These are phyloP conservation scores for Metschnikowia gelsemii DNA, from an alignment of 805 yeast genomes.

Conservation along the genomic window DNA sequence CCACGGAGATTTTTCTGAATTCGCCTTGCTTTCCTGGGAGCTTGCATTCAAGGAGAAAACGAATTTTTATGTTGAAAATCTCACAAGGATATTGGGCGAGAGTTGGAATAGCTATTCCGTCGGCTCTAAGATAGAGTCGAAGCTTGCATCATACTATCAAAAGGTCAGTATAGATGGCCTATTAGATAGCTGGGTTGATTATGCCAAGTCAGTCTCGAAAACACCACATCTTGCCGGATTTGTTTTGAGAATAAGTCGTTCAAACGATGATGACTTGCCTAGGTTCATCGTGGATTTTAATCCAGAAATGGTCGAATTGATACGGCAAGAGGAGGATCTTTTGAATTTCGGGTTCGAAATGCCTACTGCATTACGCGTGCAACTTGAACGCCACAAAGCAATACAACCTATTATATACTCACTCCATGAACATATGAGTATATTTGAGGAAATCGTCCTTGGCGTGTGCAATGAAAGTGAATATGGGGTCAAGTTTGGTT, in stretches of 20 bases:
- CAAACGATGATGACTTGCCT: not conserved
- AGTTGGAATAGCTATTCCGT: constrained; percentile 40
- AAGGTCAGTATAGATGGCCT: constrained; percentile 45
- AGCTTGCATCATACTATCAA: constrained; percentile 44
- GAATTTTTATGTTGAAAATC: constrained; percentile 24
- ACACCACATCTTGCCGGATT: not conserved
- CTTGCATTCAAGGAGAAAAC: constrained; percentile 20
- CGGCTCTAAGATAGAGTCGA: constrained; percentile 61
- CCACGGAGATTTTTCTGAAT: not conserved
- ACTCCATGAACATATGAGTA: constrained; percentile 50
- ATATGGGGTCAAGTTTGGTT: constrained; percentile 40
- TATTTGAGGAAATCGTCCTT: constrained; percentile 34
- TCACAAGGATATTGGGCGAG: constrained; percentile 30
- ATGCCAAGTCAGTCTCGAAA: constrained; percentile 9
- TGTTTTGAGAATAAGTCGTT: constrained; percentile 4
- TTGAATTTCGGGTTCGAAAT: constrained; percentile 49
- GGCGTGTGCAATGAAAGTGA: constrained; percentile 26
- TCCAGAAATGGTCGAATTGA: constrained; percentile 1
- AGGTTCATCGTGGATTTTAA: constrained; percentile 8
- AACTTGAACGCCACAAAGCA: constrained; percentile 49
- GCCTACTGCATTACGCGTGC: constrained; percentile 51
- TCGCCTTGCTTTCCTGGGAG: constrained; percentile 1
- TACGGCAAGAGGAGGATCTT: constrained; percentile 12
- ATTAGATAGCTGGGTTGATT: constrained; percentile 50
- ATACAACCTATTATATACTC: constrained; percentile 58